These are phyloP conservation scores for Bathelium albidoporum DNA, from an alignment of 495 filamentous ascomycete species.

Conservation along the genomic window DNA sequence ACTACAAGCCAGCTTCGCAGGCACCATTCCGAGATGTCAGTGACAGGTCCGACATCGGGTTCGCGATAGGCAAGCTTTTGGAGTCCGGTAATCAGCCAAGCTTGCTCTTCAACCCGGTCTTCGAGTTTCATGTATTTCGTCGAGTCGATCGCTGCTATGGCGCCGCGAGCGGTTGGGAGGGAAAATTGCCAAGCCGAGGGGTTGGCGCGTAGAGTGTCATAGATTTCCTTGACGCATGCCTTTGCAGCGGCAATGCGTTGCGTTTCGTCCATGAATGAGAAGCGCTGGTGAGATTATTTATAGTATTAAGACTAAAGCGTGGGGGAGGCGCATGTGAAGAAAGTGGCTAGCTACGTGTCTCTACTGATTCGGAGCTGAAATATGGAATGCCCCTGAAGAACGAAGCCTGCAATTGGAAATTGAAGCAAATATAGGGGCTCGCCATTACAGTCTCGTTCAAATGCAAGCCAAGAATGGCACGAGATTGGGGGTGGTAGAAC, in stretches of 20 bases:
- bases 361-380: neutral
- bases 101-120: slow-evolving; percentile 31
- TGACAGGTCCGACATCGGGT: slow-evolving; percentile 35
- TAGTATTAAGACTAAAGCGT: neutral
- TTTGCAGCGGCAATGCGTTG: slow-evolving; percentile 15
- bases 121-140: slow-evolving; percentile 30
- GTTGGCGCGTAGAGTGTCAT: slow-evolving; percentile 10
- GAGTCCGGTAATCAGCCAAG: slow-evolving; percentile 37
- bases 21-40: slow-evolving; percentile 40
- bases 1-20: slow-evolving; percentile 36
- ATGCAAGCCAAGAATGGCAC: neutral
- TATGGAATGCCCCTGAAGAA: neutral
- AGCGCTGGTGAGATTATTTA: neutral
- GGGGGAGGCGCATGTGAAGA: neutral
- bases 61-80: slow-evolving; percentile 41
- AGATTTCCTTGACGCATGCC: slow-evolving; percentile 13
- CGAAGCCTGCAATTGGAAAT: neutral
- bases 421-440: neutral
- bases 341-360: neutral
- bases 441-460: neutral
- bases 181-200: slow-evolving; percentile 14
- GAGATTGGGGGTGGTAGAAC: neutral
- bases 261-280: slow-evolving; percentile 13
- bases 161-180: slow-evolving; percentile 10
- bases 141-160: slow-evolving; percentile 13